Evolutionary conservation across 2,329 filamentous ascomycete species (phyloP), one percentile per base, ranked within the genome.

Genomic region (Cercospora berteroae): DNA sequence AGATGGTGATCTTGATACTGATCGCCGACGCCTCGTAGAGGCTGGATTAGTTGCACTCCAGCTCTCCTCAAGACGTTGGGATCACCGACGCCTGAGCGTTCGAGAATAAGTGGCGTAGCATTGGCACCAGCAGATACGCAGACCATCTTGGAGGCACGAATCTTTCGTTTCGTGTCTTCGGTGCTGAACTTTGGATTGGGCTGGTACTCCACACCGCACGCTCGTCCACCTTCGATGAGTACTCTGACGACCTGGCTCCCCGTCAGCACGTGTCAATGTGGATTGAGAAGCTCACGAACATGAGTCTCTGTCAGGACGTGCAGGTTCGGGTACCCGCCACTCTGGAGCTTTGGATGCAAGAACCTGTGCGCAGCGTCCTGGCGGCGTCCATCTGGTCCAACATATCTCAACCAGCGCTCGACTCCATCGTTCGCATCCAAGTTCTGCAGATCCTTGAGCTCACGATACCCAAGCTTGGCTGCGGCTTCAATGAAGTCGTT

Each of bases 21-120:
- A 25, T 71, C 65, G 33, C 69, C 67, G 20, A 71, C 69, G 12
- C 62, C 64, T 3, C 55, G 61, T 12, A 69, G 39, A 1, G 58
- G 29, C 23, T 65, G 59, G 13, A 69, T 25, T 2, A 67, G 29
- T 18, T 62, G 59, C n/a, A 86, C 79, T 18, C 69, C 69, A 13
- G 66, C 67, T 16, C 60, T 65, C 13, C 62, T 20, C 9, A 72
- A 64, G 2, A 72, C 33, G 16, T 67, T 60, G 23, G 61, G 67
- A 62, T 59, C 56, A 1, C 88, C 88, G 25, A 90, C 81, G 0
- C 88, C 88, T 0, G 87, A 89, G 1, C 89, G 79, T 70, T 90
- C 87, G 16, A 86, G 82, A 13, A 87, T 78, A 73, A 84, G 86
- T 5, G 83, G 88, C 9, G 85, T 87, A 72, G 83, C 82, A 50